These are phyloP conservation scores for Mycocentrospora acerina DNA, from an alignment of 2,329 filamentous ascomycete species.

Conservation along the genomic window DNA sequence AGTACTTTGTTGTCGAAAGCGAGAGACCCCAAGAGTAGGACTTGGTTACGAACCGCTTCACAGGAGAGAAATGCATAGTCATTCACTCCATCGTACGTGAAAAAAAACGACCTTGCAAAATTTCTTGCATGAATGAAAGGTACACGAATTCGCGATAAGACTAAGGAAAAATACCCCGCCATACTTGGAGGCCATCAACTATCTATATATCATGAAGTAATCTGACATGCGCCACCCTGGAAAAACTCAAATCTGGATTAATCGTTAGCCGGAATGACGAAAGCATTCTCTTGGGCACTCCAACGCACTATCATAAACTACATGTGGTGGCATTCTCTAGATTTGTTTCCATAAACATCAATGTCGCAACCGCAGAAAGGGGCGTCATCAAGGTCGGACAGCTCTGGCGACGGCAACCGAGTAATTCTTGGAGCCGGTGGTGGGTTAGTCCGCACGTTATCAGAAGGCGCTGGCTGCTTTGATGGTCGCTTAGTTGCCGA, in stretches of 20 bases:
- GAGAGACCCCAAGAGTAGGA: slow-evolving; percentile 44
- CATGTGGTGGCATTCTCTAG: slow-evolving; percentile 21
- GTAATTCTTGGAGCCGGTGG: slow-evolving; percentile 34
- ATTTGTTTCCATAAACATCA: slow-evolving; percentile 9
- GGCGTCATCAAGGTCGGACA: slow-evolving; percentile 25
- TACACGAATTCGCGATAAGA: background rate
- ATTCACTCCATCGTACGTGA: background rate
- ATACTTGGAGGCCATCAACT: background rate
- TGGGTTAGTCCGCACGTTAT: slow-evolving; percentile 10
- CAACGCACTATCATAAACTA: background rate
- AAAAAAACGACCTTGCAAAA: background rate
- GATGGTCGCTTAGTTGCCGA: background rate
- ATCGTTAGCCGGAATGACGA: background rate
- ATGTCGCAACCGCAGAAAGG: slow-evolving; percentile 38
- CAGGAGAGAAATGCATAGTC: background rate
- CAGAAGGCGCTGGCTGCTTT: background rate
- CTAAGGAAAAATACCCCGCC: background rate
- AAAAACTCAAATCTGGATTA: background rate
- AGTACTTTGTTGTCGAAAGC: slow-evolving; percentile 76
- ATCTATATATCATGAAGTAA: background rate
- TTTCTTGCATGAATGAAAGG: background rate
- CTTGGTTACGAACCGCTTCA: background rate
- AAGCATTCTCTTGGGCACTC: background rate
- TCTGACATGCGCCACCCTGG: background rate
- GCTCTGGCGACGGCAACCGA: slow-evolving; percentile 38